Conservation (phyloP, 352 stramenopile species). For the Pythium guiyangense region DNA sequence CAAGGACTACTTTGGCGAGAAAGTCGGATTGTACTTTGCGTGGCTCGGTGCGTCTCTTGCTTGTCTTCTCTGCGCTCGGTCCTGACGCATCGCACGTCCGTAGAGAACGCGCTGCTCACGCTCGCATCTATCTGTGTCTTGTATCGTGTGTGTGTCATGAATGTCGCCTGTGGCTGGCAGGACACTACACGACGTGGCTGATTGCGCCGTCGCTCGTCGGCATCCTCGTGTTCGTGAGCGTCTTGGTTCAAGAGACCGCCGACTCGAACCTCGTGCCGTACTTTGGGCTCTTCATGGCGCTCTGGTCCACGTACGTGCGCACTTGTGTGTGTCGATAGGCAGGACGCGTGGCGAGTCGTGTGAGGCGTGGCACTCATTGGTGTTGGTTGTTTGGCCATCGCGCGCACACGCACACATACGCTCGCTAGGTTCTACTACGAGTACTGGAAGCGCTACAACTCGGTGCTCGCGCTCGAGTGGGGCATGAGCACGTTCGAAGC, state of each 20-base stretch:
- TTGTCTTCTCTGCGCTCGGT: neutral
- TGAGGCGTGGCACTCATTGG: neutral
- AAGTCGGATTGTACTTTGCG: conserved; percentile 97
- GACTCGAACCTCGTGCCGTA: conserved; percentile 60
- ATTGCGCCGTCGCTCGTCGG: conserved; percentile 90
- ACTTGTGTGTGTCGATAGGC: neutral
- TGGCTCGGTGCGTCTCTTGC: conserved; percentile 79
- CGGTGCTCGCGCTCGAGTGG: conserved; percentile 63
- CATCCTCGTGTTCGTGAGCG: conserved; percentile 83
- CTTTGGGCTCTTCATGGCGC: conserved; percentile 80
- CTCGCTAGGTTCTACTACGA: conserved; percentile 62
- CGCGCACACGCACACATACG: neutral
- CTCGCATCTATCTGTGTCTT: no score
- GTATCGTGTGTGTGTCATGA: neutral
- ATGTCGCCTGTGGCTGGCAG: conserved; percentile 9
- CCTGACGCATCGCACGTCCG: neutral
- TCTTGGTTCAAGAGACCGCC: conserved; percentile 48
- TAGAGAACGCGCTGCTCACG: no score
- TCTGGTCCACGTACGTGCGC: conserved; percentile 58
- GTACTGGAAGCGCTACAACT: conserved; percentile 82
- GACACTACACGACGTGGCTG: conserved; percentile 94
- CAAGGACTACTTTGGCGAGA: conserved; percentile 82
- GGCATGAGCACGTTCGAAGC: conserved; percentile 71
- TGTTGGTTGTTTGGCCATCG: neutral
- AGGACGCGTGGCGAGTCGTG: no score